Conservation (phyloP, 805 yeast genomes). For the Metschnikowia santaceciliae region DNA sequence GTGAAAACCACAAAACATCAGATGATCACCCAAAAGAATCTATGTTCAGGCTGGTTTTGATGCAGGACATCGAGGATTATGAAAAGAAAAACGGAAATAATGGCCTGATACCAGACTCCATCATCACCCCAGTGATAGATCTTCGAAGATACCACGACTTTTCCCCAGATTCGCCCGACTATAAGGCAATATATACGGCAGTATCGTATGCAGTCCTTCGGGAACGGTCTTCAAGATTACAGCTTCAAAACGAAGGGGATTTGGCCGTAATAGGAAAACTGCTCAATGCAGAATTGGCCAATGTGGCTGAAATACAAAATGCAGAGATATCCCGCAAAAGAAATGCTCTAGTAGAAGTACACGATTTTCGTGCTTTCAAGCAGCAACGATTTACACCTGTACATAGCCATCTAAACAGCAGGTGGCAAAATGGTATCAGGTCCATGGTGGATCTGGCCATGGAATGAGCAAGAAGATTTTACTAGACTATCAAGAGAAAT, state of each 20-base stretch:
- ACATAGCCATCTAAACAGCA: conserved; percentile 40
- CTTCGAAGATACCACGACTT: background rate
- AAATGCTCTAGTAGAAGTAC: conserved; percentile 40
- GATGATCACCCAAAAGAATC: too few relatives aligned
- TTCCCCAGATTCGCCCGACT: conserved; percentile 13
- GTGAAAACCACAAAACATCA: too few relatives aligned
- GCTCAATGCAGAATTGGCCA: conserved; percentile 24
- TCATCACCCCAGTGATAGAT: background rate
- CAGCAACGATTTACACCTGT: conserved; percentile 45
- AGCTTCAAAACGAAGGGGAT: conserved; percentile 32
- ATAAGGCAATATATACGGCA: conserved; percentile 30
- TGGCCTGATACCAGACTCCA: conserved; percentile 3
- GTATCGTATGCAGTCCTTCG: conserved; percentile 40
- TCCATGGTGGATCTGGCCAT: conserved; percentile 32
- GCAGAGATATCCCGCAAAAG: conserved; percentile 34
- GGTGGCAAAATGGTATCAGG: conserved; percentile 50
- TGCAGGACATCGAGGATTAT: conserved; percentile 20
- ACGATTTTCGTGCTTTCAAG: conserved; percentile 37
- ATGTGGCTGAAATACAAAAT: conserved; percentile 17
- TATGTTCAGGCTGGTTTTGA: conserved; percentile 10
- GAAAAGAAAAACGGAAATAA: conserved; percentile 20
- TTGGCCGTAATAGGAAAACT: conserved; percentile 35
- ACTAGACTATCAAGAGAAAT: too few relatives aligned
- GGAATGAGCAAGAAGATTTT: too few relatives aligned
- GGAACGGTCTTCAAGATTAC: conserved; percentile 36